Conservation (phyloP, 768 basidiomycete genomes). For the Leccinum variicolor region DNA sequence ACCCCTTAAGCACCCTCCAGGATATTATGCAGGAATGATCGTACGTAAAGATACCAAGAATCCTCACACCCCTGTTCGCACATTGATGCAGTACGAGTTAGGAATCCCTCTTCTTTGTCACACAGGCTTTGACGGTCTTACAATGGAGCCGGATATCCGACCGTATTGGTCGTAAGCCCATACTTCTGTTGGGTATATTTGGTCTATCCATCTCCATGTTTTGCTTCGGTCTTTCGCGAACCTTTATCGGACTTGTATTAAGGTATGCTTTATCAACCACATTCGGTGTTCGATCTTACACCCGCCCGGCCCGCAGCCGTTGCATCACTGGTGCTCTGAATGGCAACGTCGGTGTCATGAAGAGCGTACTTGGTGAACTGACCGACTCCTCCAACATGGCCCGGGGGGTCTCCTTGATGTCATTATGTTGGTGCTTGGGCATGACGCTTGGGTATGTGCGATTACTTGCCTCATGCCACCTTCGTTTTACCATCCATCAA, state of each 20-base stretch:
- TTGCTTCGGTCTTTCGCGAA: constrained; percentile 60
- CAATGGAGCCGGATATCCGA: constrained; percentile 50
- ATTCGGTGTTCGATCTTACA: constrained; percentile 3
- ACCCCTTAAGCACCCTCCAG: constrained; percentile 10
- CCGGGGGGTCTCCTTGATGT: constrained; percentile 34
- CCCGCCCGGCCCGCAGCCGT: constrained; percentile 33
- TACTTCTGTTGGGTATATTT: constrained; percentile 39
- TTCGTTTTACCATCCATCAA: background rate
- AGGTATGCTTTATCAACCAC: constrained; percentile 37
- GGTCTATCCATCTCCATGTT: constrained; percentile 51
- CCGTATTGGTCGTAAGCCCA: constrained; percentile 46
- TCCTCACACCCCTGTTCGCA: background rate
- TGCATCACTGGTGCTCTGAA: constrained; percentile 67
- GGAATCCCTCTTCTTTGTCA: constrained; percentile 47
- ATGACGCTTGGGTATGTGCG: constrained; percentile 32
- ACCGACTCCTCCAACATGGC: constrained; percentile 60
- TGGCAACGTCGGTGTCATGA: constrained; percentile 72
- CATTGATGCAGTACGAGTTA: constrained; percentile 12
- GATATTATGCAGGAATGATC: constrained; percentile 49
- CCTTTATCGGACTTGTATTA: constrained; percentile 52
- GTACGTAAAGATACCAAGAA: constrained; percentile 28
- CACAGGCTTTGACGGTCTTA: constrained; percentile 43
- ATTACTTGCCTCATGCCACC: background rate
- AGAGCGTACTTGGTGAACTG: constrained; percentile 65
- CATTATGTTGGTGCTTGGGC: constrained; percentile 33